Evolutionary conservation across 2,329 filamentous ascomycete genomes (phyloP).

Genomic region (Septoria petroselini): DNA sequence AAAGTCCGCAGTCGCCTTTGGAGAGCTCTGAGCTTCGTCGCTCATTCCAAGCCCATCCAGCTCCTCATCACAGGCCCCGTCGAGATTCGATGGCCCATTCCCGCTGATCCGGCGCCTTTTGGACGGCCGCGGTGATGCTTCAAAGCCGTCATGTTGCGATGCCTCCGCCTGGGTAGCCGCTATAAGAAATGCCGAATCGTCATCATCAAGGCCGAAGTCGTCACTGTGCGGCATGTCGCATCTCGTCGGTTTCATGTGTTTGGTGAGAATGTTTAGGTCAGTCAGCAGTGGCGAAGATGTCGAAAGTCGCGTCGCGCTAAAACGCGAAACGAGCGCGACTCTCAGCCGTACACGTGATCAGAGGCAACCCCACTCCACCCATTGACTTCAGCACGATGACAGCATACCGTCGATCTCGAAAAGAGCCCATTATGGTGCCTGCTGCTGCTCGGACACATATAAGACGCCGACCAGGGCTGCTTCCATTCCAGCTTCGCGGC

Average conservation of each 20-base stretch:
- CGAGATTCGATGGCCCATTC: conserved; percentile 23
- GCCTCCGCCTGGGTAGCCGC: conserved; percentile 35
- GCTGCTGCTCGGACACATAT: conserved; percentile 3
- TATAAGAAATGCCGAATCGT: conserved; percentile 35
- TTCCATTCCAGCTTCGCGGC: background rate
- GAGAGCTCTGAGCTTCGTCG: conserved; percentile 25
- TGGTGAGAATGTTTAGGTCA: conserved; percentile 1
- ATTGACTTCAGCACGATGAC: conserved; percentile 2
- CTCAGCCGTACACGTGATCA: background rate
- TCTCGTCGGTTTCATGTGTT: conserved; percentile 8
- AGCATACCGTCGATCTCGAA: background rate
- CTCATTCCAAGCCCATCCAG: conserved; percentile 24
- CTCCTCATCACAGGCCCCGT: conserved; percentile 28
- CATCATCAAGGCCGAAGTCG: conserved; percentile 35
- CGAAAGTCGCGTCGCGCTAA: conserved; percentile 5
- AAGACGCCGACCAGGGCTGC: background rate
- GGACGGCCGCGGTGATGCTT: conserved; percentile 34
- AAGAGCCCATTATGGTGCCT: background rate
- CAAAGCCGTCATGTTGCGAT: conserved; percentile 33
- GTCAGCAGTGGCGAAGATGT: conserved; percentile 5
- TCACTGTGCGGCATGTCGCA: conserved; percentile 35
- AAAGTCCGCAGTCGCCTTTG: conserved; percentile 14
- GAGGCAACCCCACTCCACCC: background rate
- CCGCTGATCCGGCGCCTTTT: conserved; percentile 32
- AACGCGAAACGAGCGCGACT: conserved; percentile 6